These are phyloP conservation scores for Penicillium sp. DNA, from an alignment of 2,329 filamentous ascomycete species.

Conservation along the genomic window DNA sequence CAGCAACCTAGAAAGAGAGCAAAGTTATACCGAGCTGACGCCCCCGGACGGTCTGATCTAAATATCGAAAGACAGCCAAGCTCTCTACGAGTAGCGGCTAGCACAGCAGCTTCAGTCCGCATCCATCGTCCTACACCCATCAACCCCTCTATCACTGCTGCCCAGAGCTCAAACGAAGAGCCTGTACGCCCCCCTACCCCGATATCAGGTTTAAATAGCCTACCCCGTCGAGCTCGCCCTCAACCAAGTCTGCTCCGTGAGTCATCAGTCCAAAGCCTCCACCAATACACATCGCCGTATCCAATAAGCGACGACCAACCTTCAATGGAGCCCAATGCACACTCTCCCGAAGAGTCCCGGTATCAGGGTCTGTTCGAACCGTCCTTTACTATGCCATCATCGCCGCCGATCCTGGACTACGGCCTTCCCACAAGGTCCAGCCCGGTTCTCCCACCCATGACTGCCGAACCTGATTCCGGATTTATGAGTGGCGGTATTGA, in stretches of 20 bases:
- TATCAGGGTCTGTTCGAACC: constrained; percentile 64
- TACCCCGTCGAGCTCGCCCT: constrained; percentile 38
- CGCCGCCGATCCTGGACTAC: constrained; percentile 77
- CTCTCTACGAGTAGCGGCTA: constrained; percentile 86
- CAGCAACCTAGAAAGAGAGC: constrained; percentile 75
- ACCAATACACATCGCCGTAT: constrained; percentile 49
- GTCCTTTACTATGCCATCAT: constrained; percentile 84
- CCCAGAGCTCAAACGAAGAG: constrained; percentile 45
- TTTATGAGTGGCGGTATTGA: constrained; percentile 82
- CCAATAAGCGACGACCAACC: constrained; percentile 40
- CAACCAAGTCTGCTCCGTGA: constrained; percentile 64
- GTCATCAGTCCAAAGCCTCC: constrained; percentile 58
- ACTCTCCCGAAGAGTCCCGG: constrained; percentile 56
- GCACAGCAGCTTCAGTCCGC: constrained; percentile 84
- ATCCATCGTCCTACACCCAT: constrained; percentile 74
- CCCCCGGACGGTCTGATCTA: constrained; percentile 70
- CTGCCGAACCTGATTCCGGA: constrained; percentile 69
- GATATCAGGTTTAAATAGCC: constrained; percentile 40
- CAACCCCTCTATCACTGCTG: constrained; percentile 41
- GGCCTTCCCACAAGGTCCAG: constrained; percentile 74
- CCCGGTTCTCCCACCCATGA: constrained; percentile 70
- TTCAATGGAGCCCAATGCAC: constrained; percentile 51
- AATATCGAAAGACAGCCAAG: constrained; percentile 73
- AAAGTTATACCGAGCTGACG: constrained; percentile 74
- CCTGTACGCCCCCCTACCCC: constrained; percentile 54